Evolutionary conservation across 306 rosid genomes (phyloP), one percentile per base, ranked within the genome.

Genomic region (Cicer yamashitae): DNA sequence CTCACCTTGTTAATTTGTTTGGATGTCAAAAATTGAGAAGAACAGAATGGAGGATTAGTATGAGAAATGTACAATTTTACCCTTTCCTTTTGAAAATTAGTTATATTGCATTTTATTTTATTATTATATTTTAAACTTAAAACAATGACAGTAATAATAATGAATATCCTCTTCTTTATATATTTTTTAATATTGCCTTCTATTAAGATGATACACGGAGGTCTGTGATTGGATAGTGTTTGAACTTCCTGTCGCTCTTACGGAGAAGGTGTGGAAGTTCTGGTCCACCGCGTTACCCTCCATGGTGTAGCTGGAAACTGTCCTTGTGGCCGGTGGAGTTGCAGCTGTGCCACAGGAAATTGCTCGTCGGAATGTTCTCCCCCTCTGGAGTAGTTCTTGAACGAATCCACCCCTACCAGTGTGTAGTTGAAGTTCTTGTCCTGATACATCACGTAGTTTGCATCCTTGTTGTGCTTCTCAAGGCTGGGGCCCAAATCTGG

Each of bases 1-100:
- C n/a, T 57, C 63, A 20, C 63, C 63, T 22, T 57, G 39, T 57
- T 57, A 20, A 22, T 57, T 20, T 57, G 38, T 57, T 57, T 22
- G 63, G 39, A 57, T 57, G 38, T 11, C 63, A 10, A 56, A 56
- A 18, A 25, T 18, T 56, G 11, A 54, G 60, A 54, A 54, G 61
- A 34, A 30, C 22, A 20, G 8, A 54, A 18, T 54, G 61, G 11
- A 54, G 13, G 38, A 56, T 20, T 56, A 20, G 62, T 18, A 20
- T 8, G 34, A 18, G 37, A 18, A 17, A 18, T 54, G 60, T 53
- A 53, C 60, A 17, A 15, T 15, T 8, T 53, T 15, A 54, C 60
- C 30, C 60, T 54, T 17, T 18, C 20, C 60, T 18, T 54, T 54
- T 54, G 37, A 54, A 18, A 18, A 8, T 54, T 17, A 54, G 9